These are phyloP conservation scores for Cryptosporidium ryanae DNA, from an alignment of 169 alveolate species.

Conservation along the genomic window DNA sequence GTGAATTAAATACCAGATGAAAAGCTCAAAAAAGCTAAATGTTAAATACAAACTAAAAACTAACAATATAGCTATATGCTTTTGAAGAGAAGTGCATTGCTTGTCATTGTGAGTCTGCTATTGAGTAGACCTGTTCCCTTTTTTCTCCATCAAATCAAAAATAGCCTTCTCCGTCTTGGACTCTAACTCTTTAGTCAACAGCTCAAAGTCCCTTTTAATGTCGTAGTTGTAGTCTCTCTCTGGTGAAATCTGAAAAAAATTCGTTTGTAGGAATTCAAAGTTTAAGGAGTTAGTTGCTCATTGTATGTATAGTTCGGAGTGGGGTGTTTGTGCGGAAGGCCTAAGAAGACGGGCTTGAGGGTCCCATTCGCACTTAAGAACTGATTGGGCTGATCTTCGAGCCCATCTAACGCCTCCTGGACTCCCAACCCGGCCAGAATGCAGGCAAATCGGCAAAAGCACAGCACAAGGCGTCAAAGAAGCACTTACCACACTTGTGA, in stretches of 20 bases:
- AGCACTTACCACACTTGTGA: constrained; percentile 21
- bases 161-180: constrained; percentile 40
- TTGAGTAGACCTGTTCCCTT: not conserved
- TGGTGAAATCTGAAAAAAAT: constrained; percentile 19
- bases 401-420: no score
- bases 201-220: constrained; percentile 49
- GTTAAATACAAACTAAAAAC: not conserved
- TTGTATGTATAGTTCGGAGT: not conserved
- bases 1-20: no score
- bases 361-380: no score
- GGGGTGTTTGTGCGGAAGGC: no score
- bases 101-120: not conserved
- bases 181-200: constrained; percentile 20
- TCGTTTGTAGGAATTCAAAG: no score
- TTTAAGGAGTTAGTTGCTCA: not conserved
- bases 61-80: not conserved
- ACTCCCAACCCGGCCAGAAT: no score
- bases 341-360: no score
- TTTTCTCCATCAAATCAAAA: constrained; percentile 3
- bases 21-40: no score
- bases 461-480: not conserved
- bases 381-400: no score
- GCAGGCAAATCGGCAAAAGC: no score
- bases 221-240: constrained; percentile 62
- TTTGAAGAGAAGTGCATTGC: no score